Base-by-base conservation (phyloP, 768 basidiomycete genomes). In the Suillus variegatus region DNA sequence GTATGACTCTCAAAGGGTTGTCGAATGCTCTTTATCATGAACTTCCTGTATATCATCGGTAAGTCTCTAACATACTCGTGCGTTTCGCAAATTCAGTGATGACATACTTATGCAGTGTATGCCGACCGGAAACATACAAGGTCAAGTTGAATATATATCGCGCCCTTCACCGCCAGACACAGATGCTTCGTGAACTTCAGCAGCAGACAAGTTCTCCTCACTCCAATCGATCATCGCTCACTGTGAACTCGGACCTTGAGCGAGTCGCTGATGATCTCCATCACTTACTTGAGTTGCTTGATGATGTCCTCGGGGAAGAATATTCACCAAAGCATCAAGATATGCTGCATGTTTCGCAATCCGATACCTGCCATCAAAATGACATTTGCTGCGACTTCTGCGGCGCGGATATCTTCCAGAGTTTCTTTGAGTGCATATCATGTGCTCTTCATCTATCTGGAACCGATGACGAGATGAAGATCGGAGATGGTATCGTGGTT, bases 41-140 rank as follows among this genome's bases (percentile, higher is more conserved):
- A 68, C 80, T 95, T 41, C 91, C 91, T 0, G 83, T 95, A 16
- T 95, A 94, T 74, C 85, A 86, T 73, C 83, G 93, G 93, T 93
- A 64, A 65, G 79, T 40, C 2, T 36, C 40, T 35, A 64, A 4
- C 25, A 9, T 43, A 6, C 16, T 9, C 2, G 20, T 55, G 22
- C 9, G 35, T n/a, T 41, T 25, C 13, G 0, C 25, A 22, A 36
- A 38, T 22, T 9, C 43, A n/a, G 49, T 58, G 28, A 70, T 58
- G 28, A 70, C 41, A 20, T 46, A 38, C 61, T 22, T 41, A 25
- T 38, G 4, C 67, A 95, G 93, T 61, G 90, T 94, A n/a, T 92
- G 93, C 70, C 86, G 94, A 20, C 78, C 78, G 7, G 93, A 95
- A 74, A 89, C 82, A 20, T 95, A 95, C 74, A 86, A 86, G 66